Percentiles rank a stretch among this genome's conserved stretches.
phyloP scores from a whole-genome alignment of 2,329 filamentous ascomycete species.

The Pyrenophora tritici-repentis region DNA sequence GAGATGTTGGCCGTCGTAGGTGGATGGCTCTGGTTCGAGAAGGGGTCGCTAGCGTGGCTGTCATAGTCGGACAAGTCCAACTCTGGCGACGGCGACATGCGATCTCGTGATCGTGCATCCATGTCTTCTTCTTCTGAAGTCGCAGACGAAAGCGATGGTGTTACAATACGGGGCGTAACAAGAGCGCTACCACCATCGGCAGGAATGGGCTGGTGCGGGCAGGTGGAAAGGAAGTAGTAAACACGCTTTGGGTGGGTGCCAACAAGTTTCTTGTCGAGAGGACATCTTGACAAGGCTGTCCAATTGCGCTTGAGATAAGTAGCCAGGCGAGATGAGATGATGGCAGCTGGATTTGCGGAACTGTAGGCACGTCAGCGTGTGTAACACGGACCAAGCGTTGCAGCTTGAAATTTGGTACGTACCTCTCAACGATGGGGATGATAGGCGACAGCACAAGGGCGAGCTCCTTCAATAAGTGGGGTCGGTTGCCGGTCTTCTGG shows the following conservation, averaged over 20 bases:
- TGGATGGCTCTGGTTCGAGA: constrained; percentile 57
- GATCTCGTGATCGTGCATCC: constrained; percentile 61
- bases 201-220: constrained; percentile 79
- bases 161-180: constrained; percentile 67
- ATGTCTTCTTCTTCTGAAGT: constrained; percentile 74
- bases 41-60: constrained; percentile 64
- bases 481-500: constrained; percentile 86
- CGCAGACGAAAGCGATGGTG: constrained; percentile 80
- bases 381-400: constrained; percentile 25
- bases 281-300: constrained; percentile 79
- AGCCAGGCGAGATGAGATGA: constrained; percentile 90
- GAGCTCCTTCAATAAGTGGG: constrained; percentile 93
- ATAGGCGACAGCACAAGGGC: constrained; percentile 76
- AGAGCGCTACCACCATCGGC: constrained; percentile 61
- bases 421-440: constrained; percentile 89
- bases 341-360: constrained; percentile 92
- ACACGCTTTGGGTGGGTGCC: constrained; percentile 90
- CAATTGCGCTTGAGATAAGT: constrained; percentile 86
- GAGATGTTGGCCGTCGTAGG: constrained; percentile 51
- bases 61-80: constrained; percentile 92
- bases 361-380: constrained; percentile 58
- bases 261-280: constrained; percentile 89
- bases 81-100: constrained; percentile 88
- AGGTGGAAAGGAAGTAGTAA: constrained; percentile 95
- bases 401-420: constrained; percentile 52